Percentiles rank a stretch among this genome's conserved stretches.
Evolutionary conservation across 768 basidiomycete species (phyloP).

Genomic region (Panaeolus cyanescens): DNA sequence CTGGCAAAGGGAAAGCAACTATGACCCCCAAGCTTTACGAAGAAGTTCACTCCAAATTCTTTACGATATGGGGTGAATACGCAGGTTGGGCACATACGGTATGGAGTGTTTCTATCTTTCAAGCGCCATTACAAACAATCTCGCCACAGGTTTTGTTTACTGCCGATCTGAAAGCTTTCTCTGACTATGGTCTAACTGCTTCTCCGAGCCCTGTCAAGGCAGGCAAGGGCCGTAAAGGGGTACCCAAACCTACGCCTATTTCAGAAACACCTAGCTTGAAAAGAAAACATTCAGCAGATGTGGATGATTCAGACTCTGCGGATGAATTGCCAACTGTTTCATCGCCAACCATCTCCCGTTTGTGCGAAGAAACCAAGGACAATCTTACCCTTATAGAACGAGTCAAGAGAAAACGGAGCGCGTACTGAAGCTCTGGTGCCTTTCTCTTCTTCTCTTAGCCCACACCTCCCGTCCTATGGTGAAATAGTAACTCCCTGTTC

Average conservation of each 20-base stretch:
- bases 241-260: neutral
- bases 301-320: neutral
- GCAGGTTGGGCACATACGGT: constrained; percentile 94
- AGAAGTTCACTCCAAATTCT: constrained; percentile 62
- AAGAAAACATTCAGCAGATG: neutral
- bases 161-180: constrained; percentile 70
- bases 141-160: constrained; percentile 67
- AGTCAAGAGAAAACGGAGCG: neutral
- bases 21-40: constrained; percentile 83
- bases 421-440: no score
- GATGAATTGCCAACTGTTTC: neutral
- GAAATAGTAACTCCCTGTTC: no score
- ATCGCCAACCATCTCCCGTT: neutral
- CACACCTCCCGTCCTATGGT: no score
- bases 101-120: constrained; percentile 19
- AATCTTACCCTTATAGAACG: neutral
- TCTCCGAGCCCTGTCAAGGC: constrained; percentile 7
- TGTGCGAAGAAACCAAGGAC: neutral
- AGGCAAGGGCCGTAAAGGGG: neutral
- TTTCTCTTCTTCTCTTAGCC: neutral
- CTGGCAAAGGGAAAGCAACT: constrained; percentile 43
- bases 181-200: constrained; percentile 51
- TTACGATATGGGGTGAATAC: constrained; percentile 74
- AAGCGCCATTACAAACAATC: neutral
- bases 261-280: neutral